These are phyloP conservation scores for Talaromyces borbonicus DNA, from an alignment of 495 filamentous ascomycete genomes.

Conservation along the genomic window DNA sequence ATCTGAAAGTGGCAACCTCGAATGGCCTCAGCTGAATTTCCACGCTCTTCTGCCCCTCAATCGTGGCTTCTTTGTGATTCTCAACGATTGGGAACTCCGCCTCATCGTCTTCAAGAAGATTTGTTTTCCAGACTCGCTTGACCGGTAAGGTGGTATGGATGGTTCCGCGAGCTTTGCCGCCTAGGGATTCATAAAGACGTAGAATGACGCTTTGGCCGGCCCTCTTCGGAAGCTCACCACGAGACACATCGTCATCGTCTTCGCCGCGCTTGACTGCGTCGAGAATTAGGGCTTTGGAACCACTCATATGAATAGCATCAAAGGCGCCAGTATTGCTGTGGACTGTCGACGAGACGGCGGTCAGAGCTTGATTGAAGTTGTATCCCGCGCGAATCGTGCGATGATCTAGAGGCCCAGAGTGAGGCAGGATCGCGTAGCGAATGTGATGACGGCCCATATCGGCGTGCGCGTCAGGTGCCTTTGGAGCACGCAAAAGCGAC, in stretches of 20 bases:
- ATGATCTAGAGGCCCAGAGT: conserved; percentile 57
- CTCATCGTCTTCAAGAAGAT: conserved; percentile 56
- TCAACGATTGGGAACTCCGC: conserved; percentile 34
- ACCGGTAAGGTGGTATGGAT: conserved; percentile 59
- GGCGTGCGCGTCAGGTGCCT: conserved; percentile 89
- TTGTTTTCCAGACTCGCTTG: conserved; percentile 69
- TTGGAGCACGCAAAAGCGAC: conserved; percentile 81
- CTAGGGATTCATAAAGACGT: conserved; percentile 84
- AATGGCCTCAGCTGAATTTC: conserved; percentile 68
- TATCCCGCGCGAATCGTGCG: conserved; percentile 73
- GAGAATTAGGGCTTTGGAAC: conserved; percentile 55
- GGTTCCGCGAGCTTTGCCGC: conserved; percentile 60
- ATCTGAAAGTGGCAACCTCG: conserved; percentile 78
- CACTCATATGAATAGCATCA: conserved; percentile 44
- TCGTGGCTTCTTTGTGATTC: conserved; percentile 20
- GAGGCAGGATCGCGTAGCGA: conserved; percentile 86
- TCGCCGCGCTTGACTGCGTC: conserved; percentile 89
- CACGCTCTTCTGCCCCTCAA: conserved; percentile 34
- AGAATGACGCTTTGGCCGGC: conserved; percentile 71
- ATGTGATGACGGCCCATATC: conserved; percentile 91
- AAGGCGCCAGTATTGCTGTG: conserved; percentile 19
- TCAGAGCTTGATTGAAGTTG: conserved; percentile 82
- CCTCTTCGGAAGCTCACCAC: conserved; percentile 55
- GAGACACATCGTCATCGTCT: conserved; percentile 82
- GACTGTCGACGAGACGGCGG: conserved; percentile 24